Evolutionary conservation across 345 rosid genomes (phyloP), one percentile per base, ranked within the genome.

Genomic region (Garcia nutans): DNA sequence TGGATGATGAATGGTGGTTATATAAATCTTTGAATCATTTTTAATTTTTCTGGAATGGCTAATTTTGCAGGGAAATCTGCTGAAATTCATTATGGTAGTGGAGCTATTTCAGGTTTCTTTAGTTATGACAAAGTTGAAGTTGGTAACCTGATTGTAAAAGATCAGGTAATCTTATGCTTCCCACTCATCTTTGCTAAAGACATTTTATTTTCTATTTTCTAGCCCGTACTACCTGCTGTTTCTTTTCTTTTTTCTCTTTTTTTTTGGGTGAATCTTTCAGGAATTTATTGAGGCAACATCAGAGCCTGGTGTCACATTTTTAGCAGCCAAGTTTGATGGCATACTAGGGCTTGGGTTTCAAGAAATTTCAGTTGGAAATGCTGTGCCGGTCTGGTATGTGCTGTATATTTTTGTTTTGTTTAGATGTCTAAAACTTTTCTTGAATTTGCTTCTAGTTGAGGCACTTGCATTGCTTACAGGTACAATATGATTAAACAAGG

Each of bases 311-410:
- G 33, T 74, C 44, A 65, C 81, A 28, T 81, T 81, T 73, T 6
- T 81, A 73, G 22, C 28, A 80, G 81, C 78, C 64, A 81, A 77
- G 33, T 81, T 81, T 74, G 84, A 81, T 69, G 84, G 81, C 6
- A 69, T 81, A 42, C 56, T 81, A 41, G 84, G 84, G 67, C 78
- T 81, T 74, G 84, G 84, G 23, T 81, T 81, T 74, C 65, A 73
- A 57, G 84, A 81, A 74, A 81, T 81, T 64, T 57, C 84, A 8
- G 78, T 81, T 37, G 81, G 81, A 74, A 67, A 70, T 33, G 76
- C 81, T 70, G 58, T 54, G 44, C 84, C 84, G 5, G 78, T 81
- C 72, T 81, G 84, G 84, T 81, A 72, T 68, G 22, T 45, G n/a
- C 37, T 42, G 8, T 50, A 3, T 55, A 2, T 47, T 10, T 22